These are phyloP conservation scores for Yamadazyma buinensis DNA, from an alignment of 1,139 yeast genomes.

Conservation along the genomic window DNA sequence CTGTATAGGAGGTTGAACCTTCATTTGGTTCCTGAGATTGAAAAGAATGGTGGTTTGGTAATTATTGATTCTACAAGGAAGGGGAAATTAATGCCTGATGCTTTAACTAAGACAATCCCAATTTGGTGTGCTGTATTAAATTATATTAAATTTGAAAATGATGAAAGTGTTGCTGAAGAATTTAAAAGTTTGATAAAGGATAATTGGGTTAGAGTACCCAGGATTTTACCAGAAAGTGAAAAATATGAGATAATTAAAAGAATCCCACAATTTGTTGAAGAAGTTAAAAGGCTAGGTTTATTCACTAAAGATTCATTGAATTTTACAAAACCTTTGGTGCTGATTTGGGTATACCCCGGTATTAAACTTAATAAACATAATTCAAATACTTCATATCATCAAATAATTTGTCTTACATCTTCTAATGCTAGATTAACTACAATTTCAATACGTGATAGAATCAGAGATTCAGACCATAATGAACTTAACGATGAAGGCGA, in stretches of 20 bases:
- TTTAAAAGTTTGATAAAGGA: constrained; percentile 6
- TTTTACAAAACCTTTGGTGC: constrained; percentile 51
- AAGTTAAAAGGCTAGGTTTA: constrained; percentile 38
- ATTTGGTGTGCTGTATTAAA: constrained; percentile 88
- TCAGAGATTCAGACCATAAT: too few relatives aligned
- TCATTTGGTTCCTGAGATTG: constrained; percentile 55
- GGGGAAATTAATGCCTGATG: constrained; percentile 84
- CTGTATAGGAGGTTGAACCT: constrained; percentile 69
- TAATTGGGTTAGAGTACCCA: constrained; percentile 39
- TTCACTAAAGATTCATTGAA: constrained; percentile 28
- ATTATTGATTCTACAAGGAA: constrained; percentile 84
- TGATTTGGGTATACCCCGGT: constrained; percentile 71
- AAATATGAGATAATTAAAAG: constrained; percentile 45
- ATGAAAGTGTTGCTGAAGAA: constrained; percentile 1
- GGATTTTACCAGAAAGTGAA: constrained; percentile 58
- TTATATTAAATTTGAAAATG: constrained; percentile 40
- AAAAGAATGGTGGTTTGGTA: constrained; percentile 42
- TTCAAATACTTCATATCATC: constrained; percentile 8
- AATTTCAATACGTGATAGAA: constrained; percentile 37
- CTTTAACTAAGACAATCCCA: constrained; percentile 80
- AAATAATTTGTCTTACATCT: constrained; percentile 56
- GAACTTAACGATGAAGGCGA: too few relatives aligned
- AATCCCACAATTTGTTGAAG: constrained; percentile 48
- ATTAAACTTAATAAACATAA: neutral
- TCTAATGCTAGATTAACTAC: constrained; percentile 36